These are phyloP conservation scores for Rhipidocladum racemiflorum DNA, from an alignment of 176 grass and related monocot genomes.

Conservation along the genomic window DNA sequence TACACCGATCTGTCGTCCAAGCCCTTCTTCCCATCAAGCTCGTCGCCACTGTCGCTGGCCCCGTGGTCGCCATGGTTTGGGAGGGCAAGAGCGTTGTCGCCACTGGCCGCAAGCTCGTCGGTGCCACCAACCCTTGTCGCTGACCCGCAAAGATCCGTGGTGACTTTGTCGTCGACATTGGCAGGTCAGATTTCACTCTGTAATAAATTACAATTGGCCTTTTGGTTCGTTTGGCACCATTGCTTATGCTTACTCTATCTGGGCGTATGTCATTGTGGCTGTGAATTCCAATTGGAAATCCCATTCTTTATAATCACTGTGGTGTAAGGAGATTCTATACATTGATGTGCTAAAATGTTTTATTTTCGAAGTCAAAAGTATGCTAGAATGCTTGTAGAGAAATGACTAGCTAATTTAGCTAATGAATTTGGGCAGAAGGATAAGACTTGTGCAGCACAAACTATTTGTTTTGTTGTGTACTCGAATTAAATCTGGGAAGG, in stretches of 20 bases:
- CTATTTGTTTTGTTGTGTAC: too few relatives aligned
- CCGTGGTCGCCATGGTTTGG: too few relatives aligned
- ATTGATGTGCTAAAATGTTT: background rate
- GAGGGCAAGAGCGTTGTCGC: too few relatives aligned
- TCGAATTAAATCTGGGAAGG: too few relatives aligned
- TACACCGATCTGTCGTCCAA: too few relatives aligned
- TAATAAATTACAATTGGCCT: too few relatives aligned
- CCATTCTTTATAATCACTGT: background rate
- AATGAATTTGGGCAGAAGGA: background rate
- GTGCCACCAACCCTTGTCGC: conserved; percentile 80
- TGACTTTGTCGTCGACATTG: conserved; percentile 58
- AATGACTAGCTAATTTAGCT: background rate
- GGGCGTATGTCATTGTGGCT: too few relatives aligned
- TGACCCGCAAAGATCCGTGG: conserved; percentile 87
- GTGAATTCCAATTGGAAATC: background rate
- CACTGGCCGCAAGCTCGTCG: too few relatives aligned
- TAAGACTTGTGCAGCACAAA: too few relatives aligned
- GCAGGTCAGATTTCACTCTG: too few relatives aligned
- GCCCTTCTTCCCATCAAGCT: too few relatives aligned
- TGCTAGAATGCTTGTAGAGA: background rate
- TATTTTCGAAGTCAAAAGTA: background rate
- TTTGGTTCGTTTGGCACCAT: background rate
- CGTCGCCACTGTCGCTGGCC: too few relatives aligned
- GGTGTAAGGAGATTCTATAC: background rate
- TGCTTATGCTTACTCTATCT: background rate